Base-by-base conservation (phyloP, 257 asterid genomes). In the Leonotis leonurus region DNA sequence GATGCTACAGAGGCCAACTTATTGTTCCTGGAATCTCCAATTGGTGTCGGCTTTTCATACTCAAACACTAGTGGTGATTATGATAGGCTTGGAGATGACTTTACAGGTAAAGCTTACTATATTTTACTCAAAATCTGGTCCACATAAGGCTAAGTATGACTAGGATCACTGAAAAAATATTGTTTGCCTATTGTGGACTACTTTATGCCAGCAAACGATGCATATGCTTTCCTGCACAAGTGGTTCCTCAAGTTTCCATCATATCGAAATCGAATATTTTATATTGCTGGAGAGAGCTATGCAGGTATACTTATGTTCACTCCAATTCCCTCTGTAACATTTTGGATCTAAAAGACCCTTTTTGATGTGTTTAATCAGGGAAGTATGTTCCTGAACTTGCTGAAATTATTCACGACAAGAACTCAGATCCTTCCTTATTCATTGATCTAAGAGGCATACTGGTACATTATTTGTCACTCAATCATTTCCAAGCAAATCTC, bases 41-140 rank as follows among this genome's bases (percentile, higher is more conserved):
- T 83, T 54, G 98, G 98, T 66, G 96, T 88, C 60, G 96, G 98
- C 67, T 91, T 80, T 78, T 88, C 98, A 24, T 91, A 86, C 77
- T 67, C 96, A 25, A 82, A 91, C 21, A 82, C 89, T 14, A 85
- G 83, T 52, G 68, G 56, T 18, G 98, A 90, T 78, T 87, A 81
- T 79, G 83, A 78, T 69, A 76, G 25, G 52, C 73, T 90, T 22
- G 98, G 96, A 60, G 98, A 90, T 67, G 81, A 82, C 75, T 83
- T 90, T 71, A 80, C 97, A 60, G 95, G 96, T 85, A 56, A 75
- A 57, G 39, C 57, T 8, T 39, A 5, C 63, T 56, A 29, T 60
- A 32, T 56, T 16, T 60, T 60, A 44, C 65, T 64, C 13, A 33
- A 6, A 33, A 25, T 51, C 26, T 63, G 54, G 58, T 60, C 53